Evolutionary conservation across 805 yeast species (phyloP), one percentile per base, ranked within the genome.

Genomic region (Metschnikowia sp.): DNA sequence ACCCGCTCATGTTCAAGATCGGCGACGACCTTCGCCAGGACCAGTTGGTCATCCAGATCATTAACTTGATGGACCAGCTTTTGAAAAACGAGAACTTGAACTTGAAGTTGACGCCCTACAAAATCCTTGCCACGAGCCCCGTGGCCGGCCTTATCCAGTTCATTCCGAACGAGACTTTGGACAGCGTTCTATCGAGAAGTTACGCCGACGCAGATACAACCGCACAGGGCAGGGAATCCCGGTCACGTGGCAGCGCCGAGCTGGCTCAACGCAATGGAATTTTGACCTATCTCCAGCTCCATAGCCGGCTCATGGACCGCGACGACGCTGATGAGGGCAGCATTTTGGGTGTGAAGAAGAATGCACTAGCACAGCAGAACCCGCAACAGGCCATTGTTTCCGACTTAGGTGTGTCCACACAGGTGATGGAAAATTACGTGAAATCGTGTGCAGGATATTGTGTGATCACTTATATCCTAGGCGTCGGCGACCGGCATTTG

Each of bases 401-500:
- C 0, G 72, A 69, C 39, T 65, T 77, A 44, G 79, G 78, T 0
- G 82, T 87, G 1, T 70, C 76, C 10, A 66, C 81, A 0, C 79
- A 78, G 54, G 88, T 83, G 0, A 88, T 94, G 96, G 98, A 94
- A 58, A 92, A 87, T 54, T 94, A 88, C 67, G 92, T 94, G 7
- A 81, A 91, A 54, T 88, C 97, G 3, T 89, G 97, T 63, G 97
- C 99, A 22, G 99, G 99, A 0, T 94, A 94, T 62, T 94, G 97
- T 72, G 98, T 94, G 1, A 87, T 94, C 22, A 94, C 99, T 0
- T 94, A 94, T 58, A 70, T 94, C 8, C 69, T 94, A 11, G 99
- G 99, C 6, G 97, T 94, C 8, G 99, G 99, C 12, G 99, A 94
- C 67, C 78, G 99, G 48, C 99, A 94, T 70, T 72, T 94, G 53